Evolutionary conservation across 345 rosid genomes (phyloP), one percentile per base, ranked within the genome.

Genomic region (Aquilaria sinensis): DNA sequence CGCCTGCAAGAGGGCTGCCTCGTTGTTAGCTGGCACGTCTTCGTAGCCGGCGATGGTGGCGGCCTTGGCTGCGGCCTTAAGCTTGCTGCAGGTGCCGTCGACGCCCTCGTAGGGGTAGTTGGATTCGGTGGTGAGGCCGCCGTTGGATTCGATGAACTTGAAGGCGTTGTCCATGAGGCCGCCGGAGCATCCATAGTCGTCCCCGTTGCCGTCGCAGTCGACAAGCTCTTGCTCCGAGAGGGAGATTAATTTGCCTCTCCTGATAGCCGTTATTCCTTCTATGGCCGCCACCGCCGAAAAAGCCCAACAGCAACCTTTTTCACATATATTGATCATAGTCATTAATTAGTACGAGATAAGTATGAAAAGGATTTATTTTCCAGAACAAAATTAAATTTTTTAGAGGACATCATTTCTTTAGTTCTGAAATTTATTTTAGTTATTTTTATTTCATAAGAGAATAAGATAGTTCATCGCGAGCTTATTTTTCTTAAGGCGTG

Each of bases 281-380:
- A 77, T 71, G 9, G 85, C 87, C 60, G 87, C 89, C 55, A 78
- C 76, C 0, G 87, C 78, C 9, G 87, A 77, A 70, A 81, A 86
- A 50, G 89, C 89, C 92, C 87, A 83, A 57, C 92, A 86, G 75
- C 72, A 48, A 8, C 84, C 92, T 83, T 13, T 37, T 9, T 4
- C 23, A 13, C 41, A 46, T 3, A 31, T 7, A 51, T 51, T 10
- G 31, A 58, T 2, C 15, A 23, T 31, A 47, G 5, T 37, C 3
- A 10, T 55, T 56, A 47, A 16, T 48, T 58, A 59, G 31, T 1
- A 45, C 2, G 41, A 31, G 32, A 12, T 12, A 23, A 48, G n/a
- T 1, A 9, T 1, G 16, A n/a, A 31, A 45, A 9, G 9, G 15
- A 31, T 23, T 23, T 23, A 23, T 23, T 23, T 23, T 23, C 23